Conservation (phyloP, 2,329 filamentous ascomycete genomes). For the Aspergillus viridinutans region DNA sequence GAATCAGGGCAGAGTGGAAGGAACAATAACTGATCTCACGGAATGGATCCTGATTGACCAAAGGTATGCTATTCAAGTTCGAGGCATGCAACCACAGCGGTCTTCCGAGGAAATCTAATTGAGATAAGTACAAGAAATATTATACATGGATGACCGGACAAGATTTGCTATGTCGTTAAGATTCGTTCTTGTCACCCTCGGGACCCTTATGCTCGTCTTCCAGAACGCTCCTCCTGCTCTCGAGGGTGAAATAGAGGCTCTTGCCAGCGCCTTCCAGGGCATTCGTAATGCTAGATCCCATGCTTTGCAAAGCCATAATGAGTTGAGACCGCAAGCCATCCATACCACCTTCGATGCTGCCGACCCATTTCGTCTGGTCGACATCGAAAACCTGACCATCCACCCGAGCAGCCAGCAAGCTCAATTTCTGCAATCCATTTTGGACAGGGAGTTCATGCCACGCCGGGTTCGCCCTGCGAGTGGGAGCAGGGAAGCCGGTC, state of each 20-base stretch:
- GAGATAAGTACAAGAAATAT: conserved; percentile 28
- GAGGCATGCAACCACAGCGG: neutral
- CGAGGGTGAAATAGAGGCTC: conserved; percentile 82
- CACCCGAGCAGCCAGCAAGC: conserved; percentile 79
- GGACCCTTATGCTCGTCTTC: conserved; percentile 61
- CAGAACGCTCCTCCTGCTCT: conserved; percentile 73
- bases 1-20: no score
- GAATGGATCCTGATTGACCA: no score
- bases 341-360: conserved; percentile 75
- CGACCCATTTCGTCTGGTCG: conserved; percentile 65
- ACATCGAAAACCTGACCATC: conserved; percentile 81
- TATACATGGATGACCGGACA: conserved; percentile 30
- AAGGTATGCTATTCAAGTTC: neutral
- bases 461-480: conserved; percentile 68
- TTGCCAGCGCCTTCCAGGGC: conserved; percentile 76
- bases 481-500: conserved; percentile 72
- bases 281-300: conserved; percentile 71
- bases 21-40: no score
- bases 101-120: neutral
- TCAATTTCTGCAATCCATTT: conserved; percentile 76
- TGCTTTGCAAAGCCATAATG: conserved; percentile 72
- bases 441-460: conserved; percentile 80
- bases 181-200: conserved; percentile 31
- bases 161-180: conserved; percentile 18
- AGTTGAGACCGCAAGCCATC: conserved; percentile 78